phyloP scores from a whole-genome alignment of 78 protist species.

The Mantamonas sphyraenae region DNA sequence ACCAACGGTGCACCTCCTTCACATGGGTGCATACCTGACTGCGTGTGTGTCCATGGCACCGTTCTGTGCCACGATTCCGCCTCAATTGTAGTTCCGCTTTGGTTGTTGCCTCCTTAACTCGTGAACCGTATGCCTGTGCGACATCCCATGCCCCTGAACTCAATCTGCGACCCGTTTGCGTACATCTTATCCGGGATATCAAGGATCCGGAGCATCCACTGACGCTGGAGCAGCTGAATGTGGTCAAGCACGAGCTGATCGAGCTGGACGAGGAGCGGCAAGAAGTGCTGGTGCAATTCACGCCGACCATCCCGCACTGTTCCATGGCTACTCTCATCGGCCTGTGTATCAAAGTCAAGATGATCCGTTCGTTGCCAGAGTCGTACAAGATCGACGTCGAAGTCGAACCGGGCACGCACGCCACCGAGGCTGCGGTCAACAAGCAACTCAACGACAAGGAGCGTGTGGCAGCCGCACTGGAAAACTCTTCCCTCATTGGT shows the following conservation, averaged over 20 bases:
- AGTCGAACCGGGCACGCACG: conserved; percentile 40
- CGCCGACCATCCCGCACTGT: conserved; percentile 90
- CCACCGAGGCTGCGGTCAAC: conserved; percentile 43
- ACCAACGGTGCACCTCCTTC: too few species aligned
- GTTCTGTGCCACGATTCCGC: too few species aligned
- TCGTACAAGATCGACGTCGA: conserved; percentile 51
- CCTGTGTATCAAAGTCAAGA: conserved; percentile 71
- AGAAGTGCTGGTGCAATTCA: conserved; percentile 44
- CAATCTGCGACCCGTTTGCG: too few species aligned
- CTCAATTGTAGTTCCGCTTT: background rate
- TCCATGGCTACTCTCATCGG: conserved; percentile 87
- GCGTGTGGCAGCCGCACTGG: conserved; percentile 81
- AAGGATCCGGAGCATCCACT: conserved; percentile 92
- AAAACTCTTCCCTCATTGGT: conserved; percentile 31
- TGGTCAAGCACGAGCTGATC: conserved; percentile 10
- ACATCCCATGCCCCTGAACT: too few species aligned
- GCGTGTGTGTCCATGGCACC: too few species aligned
- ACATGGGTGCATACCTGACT: too few species aligned
- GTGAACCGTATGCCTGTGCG: too few species aligned
- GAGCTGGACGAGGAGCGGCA: conserved; percentile 33
- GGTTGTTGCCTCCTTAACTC: too few species aligned
- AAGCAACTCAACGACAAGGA: conserved; percentile 89
- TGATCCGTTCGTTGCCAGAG: conserved; percentile 60
- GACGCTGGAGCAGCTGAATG: conserved; percentile 81
- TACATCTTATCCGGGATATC: conserved; percentile 44